A percentile compares a stretch with the other conserved stretches of the same genome.
These are phyloP conservation scores for Suillus discolor DNA, from an alignment of 768 basidiomycete species.

Conservation along the genomic window DNA sequence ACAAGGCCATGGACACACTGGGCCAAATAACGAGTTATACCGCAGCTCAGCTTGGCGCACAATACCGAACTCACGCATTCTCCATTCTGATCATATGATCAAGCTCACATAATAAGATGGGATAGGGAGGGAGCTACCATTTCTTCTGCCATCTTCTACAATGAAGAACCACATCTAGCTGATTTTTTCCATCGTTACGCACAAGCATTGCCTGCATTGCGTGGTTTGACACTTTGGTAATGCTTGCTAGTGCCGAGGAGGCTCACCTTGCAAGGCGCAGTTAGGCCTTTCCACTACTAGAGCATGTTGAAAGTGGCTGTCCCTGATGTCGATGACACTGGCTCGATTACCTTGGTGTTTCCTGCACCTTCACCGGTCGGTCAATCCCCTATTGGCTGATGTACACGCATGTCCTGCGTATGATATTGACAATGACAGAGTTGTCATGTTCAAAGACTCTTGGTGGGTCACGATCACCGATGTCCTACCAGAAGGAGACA, in stretches of 20 bases:
- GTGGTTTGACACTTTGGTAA: too few species aligned
- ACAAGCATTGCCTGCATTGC: too few species aligned
- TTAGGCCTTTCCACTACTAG: neutral
- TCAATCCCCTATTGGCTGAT: neutral
- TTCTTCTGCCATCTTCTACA: too few species aligned
- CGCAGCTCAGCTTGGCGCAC: too few species aligned
- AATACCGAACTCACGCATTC: neutral
- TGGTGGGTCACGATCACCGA: neutral
- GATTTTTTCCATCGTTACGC: too few species aligned
- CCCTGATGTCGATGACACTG: neutral
- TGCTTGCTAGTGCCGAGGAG: too few species aligned
- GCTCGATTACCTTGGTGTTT: neutral
- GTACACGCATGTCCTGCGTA: neutral
- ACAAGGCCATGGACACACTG: too few species aligned
- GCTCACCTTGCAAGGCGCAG: neutral
- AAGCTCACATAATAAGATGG: too few species aligned
- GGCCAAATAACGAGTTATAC: too few species aligned
- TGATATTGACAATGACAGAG: neutral
- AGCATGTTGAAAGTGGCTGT: neutral
- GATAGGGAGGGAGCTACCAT: too few species aligned
- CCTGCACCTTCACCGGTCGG: neutral
- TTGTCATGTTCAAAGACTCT: slow-evolving; percentile 4
- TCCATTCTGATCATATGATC: too few species aligned
- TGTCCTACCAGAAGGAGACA: slow-evolving; percentile 25
- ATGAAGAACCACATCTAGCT: too few species aligned